Evolutionary conservation across 176 grass and related monocot species (phyloP).

Genomic region (Avena eriantha): DNA sequence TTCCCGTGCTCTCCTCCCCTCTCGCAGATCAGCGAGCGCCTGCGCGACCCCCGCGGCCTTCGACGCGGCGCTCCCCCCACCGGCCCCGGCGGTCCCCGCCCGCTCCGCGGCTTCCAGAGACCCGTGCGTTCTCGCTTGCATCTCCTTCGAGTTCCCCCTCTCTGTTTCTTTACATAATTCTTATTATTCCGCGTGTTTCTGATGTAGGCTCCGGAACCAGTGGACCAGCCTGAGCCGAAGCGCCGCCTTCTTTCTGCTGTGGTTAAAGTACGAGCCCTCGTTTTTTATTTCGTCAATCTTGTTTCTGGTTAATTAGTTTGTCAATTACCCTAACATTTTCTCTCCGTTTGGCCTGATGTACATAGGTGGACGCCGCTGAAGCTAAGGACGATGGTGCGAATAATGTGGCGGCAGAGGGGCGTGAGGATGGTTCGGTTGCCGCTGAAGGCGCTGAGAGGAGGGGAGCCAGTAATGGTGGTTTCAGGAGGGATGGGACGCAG

Average conservation of each 20-base stretch:
- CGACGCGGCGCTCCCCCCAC: constrained; percentile 54
- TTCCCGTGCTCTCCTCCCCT: constrained; percentile 7
- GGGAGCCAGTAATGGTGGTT: constrained; percentile 43
- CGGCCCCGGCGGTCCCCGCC: constrained; percentile 42
- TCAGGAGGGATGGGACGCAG: constrained; percentile 69
- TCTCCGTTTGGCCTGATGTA: background rate
- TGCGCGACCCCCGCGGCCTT: constrained; percentile 83
- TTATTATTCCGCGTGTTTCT: constrained; percentile 14
- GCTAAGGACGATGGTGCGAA: constrained; percentile 40
- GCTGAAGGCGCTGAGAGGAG: constrained; percentile 50
- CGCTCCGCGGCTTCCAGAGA: constrained; percentile 68
- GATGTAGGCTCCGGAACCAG: constrained; percentile 59
- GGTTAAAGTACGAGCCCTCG: constrained; percentile 61
- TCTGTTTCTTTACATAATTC: background rate
- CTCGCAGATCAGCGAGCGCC: constrained; percentile 84
- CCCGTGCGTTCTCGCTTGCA: constrained; percentile 53
- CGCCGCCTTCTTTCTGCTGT: constrained; percentile 79
- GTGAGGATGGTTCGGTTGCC: background rate
- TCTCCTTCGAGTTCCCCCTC: background rate
- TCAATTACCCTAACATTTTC: background rate
- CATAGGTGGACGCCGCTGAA: constrained; percentile 70
- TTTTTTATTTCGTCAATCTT: background rate
- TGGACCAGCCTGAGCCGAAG: constrained; percentile 70
- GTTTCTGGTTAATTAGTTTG: background rate
- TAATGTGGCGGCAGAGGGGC: constrained; percentile 33